A percentile compares a stretch with the other conserved stretches of the same genome.
phyloP scores from a whole-genome alignment of 108 stramenopile genomes.

The Schizochytrium sp. region DNA sequence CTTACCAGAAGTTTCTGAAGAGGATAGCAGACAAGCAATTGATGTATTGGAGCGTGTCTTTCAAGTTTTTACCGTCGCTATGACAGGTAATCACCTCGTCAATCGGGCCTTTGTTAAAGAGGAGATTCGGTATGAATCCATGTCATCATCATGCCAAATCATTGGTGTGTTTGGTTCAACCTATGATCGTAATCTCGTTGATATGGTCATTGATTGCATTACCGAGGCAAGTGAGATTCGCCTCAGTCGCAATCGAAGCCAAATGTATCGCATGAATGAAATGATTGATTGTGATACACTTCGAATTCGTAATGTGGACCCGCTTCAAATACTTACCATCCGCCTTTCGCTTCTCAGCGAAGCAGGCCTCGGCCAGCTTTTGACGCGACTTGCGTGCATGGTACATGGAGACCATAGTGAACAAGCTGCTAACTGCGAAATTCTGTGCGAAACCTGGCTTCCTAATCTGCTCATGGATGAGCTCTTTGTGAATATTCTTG shows the following conservation, averaged over 20 bases:
- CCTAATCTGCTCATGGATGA: slow-evolving; percentile 58
- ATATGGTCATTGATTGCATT: slow-evolving; percentile 58
- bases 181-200: background rate
- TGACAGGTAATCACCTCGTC: slow-evolving; percentile 56
- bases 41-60: slow-evolving; percentile 16
- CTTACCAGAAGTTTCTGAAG: background rate
- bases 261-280: background rate
- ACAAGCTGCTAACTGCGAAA: slow-evolving; percentile 48
- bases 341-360: slow-evolving; percentile 48
- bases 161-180: slow-evolving; percentile 50
- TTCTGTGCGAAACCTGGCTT: slow-evolving; percentile 49
- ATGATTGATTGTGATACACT: background rate
- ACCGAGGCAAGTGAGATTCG: slow-evolving; percentile 32
- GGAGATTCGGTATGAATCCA: slow-evolving; percentile 57
- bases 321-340: slow-evolving; percentile 21
- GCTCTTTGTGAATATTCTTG: slow-evolving; percentile 26
- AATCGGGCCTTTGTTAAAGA: slow-evolving; percentile 56
- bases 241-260: background rate
- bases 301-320: slow-evolving; percentile 32
- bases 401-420: slow-evolving; percentile 45
- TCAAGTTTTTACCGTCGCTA: slow-evolving; percentile 47
- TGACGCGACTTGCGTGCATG: slow-evolving; percentile 43
- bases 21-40: background rate
- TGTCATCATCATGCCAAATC: slow-evolving; percentile 44
- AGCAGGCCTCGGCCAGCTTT: slow-evolving; percentile 34